Conservation (phyloP, 2,329 filamentous ascomycete species). For the Fusarium decemcellulare region DNA sequence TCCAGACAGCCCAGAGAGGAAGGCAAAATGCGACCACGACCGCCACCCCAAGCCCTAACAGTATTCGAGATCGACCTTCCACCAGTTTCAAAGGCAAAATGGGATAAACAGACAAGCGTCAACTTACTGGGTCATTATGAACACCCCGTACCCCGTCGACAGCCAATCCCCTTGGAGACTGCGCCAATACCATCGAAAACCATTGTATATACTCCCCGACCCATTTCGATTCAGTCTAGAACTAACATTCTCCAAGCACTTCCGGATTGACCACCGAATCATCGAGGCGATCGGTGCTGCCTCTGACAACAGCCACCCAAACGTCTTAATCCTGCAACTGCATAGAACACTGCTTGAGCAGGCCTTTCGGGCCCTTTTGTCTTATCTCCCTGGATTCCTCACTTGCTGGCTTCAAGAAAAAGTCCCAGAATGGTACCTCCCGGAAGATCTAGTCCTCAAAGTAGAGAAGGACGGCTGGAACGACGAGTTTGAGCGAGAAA, state of each 20-base stretch:
- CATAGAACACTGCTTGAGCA: not conserved
- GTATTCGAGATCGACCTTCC: too few species aligned
- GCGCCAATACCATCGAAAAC: too few species aligned
- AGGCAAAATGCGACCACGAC: too few species aligned
- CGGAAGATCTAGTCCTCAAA: slow-evolving; percentile 37
- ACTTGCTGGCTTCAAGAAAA: not conserved
- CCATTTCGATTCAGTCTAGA: too few species aligned
- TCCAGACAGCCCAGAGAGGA: too few species aligned
- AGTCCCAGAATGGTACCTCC: slow-evolving; percentile 22
- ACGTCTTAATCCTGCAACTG: not conserved
- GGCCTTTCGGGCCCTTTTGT: fast-evolving
- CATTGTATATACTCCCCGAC: too few species aligned
- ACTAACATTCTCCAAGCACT: not conserved
- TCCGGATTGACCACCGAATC: not conserved
- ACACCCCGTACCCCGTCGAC: too few species aligned
- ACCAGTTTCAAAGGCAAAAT: too few species aligned
- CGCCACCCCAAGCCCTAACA: too few species aligned
- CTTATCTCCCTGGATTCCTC: not conserved
- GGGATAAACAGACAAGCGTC: too few species aligned
- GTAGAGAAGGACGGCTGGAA: slow-evolving; percentile 42
- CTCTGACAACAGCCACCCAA: not conserved
- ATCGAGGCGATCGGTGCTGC: not conserved
- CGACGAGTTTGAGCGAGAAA: slow-evolving; percentile 45
- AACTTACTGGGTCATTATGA: too few species aligned
- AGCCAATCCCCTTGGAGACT: too few species aligned